A percentile compares a stretch with the other conserved stretches of the same genome.
Conservation (phyloP, 805 yeast species). For the Ogataea ramenticola region DNA sequence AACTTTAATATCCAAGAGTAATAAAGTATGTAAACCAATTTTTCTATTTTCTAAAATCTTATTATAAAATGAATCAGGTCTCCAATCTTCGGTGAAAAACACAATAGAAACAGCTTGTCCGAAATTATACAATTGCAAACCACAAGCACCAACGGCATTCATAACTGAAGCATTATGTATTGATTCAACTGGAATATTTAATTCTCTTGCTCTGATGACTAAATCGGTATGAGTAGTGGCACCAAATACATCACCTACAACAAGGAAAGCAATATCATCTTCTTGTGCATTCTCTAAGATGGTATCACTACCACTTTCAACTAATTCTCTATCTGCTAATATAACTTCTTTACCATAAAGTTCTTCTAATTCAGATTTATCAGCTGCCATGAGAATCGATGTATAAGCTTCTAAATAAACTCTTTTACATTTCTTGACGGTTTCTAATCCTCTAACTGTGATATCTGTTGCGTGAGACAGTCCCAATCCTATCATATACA, state of each 20-base stretch:
- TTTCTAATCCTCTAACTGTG: slow-evolving; percentile 89
- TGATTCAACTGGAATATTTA: slow-evolving; percentile 67
- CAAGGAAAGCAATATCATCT: slow-evolving; percentile 88
- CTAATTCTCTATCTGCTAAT: slow-evolving; percentile 91
- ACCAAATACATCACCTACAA: slow-evolving; percentile 96
- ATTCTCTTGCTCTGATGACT: slow-evolving; percentile 83
- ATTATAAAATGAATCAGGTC: slow-evolving; percentile 91
- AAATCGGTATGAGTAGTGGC: slow-evolving; percentile 97
- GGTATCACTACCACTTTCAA: slow-evolving; percentile 80
- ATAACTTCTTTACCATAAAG: slow-evolving; percentile 82
- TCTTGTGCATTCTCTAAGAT: slow-evolving; percentile 70
- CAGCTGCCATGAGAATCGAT: slow-evolving; percentile 90
- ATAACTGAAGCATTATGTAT: slow-evolving; percentile 95
- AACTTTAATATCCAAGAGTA: slow-evolving; percentile 87
- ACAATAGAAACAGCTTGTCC: slow-evolving; percentile 98
- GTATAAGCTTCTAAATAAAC: slow-evolving; percentile 97
- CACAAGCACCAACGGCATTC: slow-evolving; percentile 99
- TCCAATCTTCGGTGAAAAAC: slow-evolving; percentile 92
- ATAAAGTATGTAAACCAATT: slow-evolving; percentile 86
- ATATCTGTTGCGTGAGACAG: slow-evolving; percentile 83
- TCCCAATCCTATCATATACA: slow-evolving; percentile 88
- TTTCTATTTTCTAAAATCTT: slow-evolving; percentile 84
- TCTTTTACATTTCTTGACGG: slow-evolving; percentile 73
- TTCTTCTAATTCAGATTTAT: slow-evolving; percentile 62
- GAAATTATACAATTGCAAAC: slow-evolving; percentile 87